phyloP scores from a whole-genome alignment of 225 moss, liverwort and hornwort genomes.

The Thuidium tamariscinum region DNA sequence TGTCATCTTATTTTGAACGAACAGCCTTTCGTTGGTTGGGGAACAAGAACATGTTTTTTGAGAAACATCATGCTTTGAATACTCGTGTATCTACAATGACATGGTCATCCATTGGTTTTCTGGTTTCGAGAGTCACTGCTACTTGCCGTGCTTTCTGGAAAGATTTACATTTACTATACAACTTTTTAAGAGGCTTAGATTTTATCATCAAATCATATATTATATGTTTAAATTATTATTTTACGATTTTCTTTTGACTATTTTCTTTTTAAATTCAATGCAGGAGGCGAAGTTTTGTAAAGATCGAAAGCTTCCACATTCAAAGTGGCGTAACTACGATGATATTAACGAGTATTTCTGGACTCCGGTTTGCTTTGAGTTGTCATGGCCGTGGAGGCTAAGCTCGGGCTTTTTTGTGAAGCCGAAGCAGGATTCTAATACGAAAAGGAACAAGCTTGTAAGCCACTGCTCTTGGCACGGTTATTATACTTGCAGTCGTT shows the following conservation, averaged over 20 bases:
- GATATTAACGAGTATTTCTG: conserved; percentile 98
- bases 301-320: conserved; percentile 63
- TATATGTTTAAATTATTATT: background rate
- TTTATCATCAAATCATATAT: background rate
- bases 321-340: conserved; percentile 92
- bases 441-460: conserved; percentile 22
- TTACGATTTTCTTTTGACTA: background rate
- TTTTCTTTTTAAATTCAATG: background rate
- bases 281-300: conserved; percentile 69
- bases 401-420: conserved; percentile 66
- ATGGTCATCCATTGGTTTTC: background rate
- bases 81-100: background rate
- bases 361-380: conserved; percentile 69
- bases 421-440: conserved; percentile 45
- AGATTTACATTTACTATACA: background rate
- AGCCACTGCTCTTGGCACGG: background rate
- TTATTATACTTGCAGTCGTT: background rate
- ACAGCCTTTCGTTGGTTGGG: background rate
- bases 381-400: conserved; percentile 79
- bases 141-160: background rate
- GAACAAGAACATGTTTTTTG: background rate
- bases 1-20: background rate
- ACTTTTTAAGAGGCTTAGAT: background rate
- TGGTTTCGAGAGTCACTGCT: background rate
- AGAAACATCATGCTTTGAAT: background rate